Evolutionary conservation across 805 yeast species (phyloP), one percentile per base, ranked within the genome.

Genomic region (Wickerhamiella nectarea): DNA sequence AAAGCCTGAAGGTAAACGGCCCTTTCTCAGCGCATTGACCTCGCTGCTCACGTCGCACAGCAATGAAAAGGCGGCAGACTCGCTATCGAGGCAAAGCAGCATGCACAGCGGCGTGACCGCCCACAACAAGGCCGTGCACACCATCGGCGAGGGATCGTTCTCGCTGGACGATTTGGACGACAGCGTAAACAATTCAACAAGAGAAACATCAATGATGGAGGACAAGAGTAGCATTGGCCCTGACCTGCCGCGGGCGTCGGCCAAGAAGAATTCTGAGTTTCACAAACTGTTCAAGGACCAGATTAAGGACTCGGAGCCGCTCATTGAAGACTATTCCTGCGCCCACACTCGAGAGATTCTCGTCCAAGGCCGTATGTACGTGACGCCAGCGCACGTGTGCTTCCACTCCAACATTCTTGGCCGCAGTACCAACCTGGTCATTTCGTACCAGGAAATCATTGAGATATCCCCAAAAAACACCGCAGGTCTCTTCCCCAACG

Each of bases 401-500:
- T 91, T 91, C 68, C 79, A 85, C 57, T 80, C 95, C 6, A 80
- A 80, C 52, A 67, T 91, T 33, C 64, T 89, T 36, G 95, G 95
- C 1, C 87, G 95, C 94, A 81, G 85, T 9, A 84, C 95, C 8
- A 81, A 74, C 50, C 64, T 87, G 31, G 72, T 80, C 2, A 70
- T 91, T 15, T 76, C 84, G 0, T 71, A 78, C 51, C 74, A 70
- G 38, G 94, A 85, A 45, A 74, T 91, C 20, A 67, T 70, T 9
- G 67, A 71, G 22, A 74, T 86, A 52, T 95, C 89, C 54, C 83
- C 84, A 60, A 80, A 77, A 46, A 70, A 77, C 15, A 85, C 95
- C 0, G 95, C 84, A 5, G 95, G 93, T 0, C 66, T 89, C 19
- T 85, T 89, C 55, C 94, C 94, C 18, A 89, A 89, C 58, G 96